Base-by-base conservation (phyloP, 306 rosid species). In the Lagenaria siceraria region DNA sequence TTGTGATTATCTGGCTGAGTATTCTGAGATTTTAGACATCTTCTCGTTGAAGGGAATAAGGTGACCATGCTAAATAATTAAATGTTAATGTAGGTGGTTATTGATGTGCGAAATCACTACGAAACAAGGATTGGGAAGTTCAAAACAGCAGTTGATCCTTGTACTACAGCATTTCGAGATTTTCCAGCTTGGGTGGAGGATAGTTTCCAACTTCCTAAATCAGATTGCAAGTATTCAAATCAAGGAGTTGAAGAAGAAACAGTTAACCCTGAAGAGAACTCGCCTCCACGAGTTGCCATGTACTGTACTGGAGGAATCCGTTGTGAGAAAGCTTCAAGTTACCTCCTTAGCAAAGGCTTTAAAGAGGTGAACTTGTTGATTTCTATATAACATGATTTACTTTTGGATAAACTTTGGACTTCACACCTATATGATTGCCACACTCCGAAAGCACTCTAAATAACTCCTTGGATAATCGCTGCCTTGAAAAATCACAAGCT, bases 271-370 rank as follows among this genome's bases (percentile, higher is more conserved):
- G 81, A 86, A 74, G 78, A 81, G 61, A 76, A 78, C 66, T 65
- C 86, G 85, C 92, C 93, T 21, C 87, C 48, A 14, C 90, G 92
- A 27, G 90, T 95, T 78, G 98, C 98, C 61, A 95, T 95, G 98
- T 95, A 92, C 86, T 95, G 97, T 87, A 95, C 98, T 0, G 98
- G 97, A 81, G 98, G 97, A 71, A 95, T 95, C 78, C 90, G 98
- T 69, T 95, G 98, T 74, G 98, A 95, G 87, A 95, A 95, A 88
- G 98, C 98, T 77, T 80, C 97, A 52, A 95, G 98, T 84, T 87
- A 87, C 71, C 97, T 95, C 65, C 98, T 95, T 66, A 82, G 87
- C 75, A 84, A 89, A 86, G 98, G 97, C 84, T 95, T 95, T 74
- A 78, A 90, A 83, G 97, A 95, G 97, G 98, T 90, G 76, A 85